Base-by-base conservation (phyloP, 1,284 basidiomycete species). In the Marasmius oreades region DNA sequence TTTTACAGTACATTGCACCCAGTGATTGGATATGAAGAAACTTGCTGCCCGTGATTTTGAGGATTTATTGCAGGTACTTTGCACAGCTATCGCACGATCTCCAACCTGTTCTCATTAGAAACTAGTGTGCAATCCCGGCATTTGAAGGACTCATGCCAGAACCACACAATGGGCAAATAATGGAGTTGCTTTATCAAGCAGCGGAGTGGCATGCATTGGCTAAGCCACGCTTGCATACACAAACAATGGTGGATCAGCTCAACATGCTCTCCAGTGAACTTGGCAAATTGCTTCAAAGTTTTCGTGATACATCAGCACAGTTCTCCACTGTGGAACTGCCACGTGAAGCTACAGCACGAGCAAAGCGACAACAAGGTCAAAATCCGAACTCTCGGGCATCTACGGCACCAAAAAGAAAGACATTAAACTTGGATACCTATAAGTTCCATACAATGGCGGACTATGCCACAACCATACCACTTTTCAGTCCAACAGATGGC, bases 1-100 rank as follows among this genome's bases (percentile, higher is more conserved):
- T n/a, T n/a, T n/a, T n/a, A n/a, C n/a, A n/a, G n/a, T n/a, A n/a
- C n/a, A n/a, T n/a, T n/a, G n/a, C n/a, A n/a, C n/a, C n/a, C n/a
- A n/a, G n/a, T n/a, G n/a, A n/a, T 68, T 67, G 2, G 65, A 61
- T 11, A 66, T 72, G 66, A 70, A 68, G 52, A 67, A 69, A 48
- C 37, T 72, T 1, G 70, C 69, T 0, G 71, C 67, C 3, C 51
- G 66, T 0, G 64, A 73, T 58, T 74, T 66, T 51, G 69, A 73
- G 51, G 69, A 73, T 53, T 36, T 72, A 11, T 60, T 73, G 43
- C 67, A 72, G 64, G 70, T 69, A 55, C 34, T 16, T 16, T 36
- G 8, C 16, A 8, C 34, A 36, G 16, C 16, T 16, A 8, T 8
- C 34, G 8, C 8, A 16, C 34, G 8, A 16, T 36, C 8, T 16